Base-by-base conservation (phyloP, 2,329 filamentous ascomycete genomes). In the Lasiodiplodia theobromae region DNA sequence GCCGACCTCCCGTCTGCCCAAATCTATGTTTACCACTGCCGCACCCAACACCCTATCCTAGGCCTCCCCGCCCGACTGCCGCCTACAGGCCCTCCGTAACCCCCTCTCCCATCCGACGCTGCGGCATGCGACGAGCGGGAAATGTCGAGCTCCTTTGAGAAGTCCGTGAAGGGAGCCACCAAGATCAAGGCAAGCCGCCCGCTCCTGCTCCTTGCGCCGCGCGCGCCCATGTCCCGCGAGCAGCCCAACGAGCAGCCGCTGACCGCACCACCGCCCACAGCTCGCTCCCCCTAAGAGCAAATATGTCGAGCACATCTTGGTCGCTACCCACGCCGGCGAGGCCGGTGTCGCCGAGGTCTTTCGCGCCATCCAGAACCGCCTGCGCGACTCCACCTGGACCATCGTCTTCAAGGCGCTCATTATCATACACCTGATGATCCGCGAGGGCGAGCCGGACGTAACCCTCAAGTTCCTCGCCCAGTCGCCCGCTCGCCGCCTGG, bases 331-430 rank as follows among this genome's bases (percentile, higher is more conserved):
- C 82, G 91, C 94, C 25, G 96, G 94, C 74, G 96, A 99, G 82
- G 92, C 93, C 66, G 96, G 95, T 73, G 93, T 99, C 70, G 95
- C 91, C 70, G 96, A 99, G 83, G 92, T 99, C 77, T 98, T 99
- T 80, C 91, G 96, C 70, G 93, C 94, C 52, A 85, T 99, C 67
- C 94, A 96, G 78, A 89, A 93, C 78, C 89, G 96, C 65, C 82
- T 99, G 73, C 91, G 94, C 78, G 96, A 99, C 80, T 95, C 95
- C 73, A 97, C 96, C 85, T 99, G 96, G 96, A 99, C 96, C n/a
- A 94, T 98, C 69, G 95, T 97, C 72, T 97, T 97, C 89, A 99
- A 99, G 85, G 91, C 93, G 74, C 85, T 99, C 73, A 97, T 98
- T 75, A 96, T 97, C 60, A 89, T 97, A 57, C 96, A 99, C 80